Evolutionary conservation across 2,329 filamentous ascomycete genomes (phyloP), one percentile per base, ranked within the genome.

Genomic region (Chaetomium globosum): DNA sequence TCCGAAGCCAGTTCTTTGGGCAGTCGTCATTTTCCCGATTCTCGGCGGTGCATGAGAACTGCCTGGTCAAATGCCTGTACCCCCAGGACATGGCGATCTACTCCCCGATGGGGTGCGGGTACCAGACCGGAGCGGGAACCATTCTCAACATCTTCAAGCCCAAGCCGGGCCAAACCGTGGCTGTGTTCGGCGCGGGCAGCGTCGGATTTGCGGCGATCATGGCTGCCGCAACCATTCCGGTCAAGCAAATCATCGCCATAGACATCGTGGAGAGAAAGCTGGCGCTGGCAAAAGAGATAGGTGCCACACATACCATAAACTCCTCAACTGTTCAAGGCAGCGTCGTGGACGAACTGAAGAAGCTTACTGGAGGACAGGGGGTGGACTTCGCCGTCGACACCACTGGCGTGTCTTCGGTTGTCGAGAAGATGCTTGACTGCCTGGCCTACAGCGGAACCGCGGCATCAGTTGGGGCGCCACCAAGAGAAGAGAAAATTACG

Each of bases 41-140:
- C 26, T 70, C 74, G 2, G 70, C 73, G 13, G 75, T 74, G 0
- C 67, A 66, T 26, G 69, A 62, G 43, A 64, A 58, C 26, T 69
- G 67, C 36, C 70, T 75, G 0, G 68, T 77, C 43, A 72, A 71
- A 49, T 70, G 71, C 46, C 67, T 64, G 1, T 65, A 69, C 23
- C 57, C 66, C 7, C 70, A 71, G 7, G 71, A 75, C 48, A 63
- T 78, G 48, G 69, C 71, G 1, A 65, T 75, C 19, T 75, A 76
- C 43, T 76, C 79, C 7, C 78, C 79, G 2, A 70, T 81, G 23
- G 79, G 79, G 0, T 81, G 80, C 66, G 79, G 78, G 0, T 74
- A 80, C 43, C 76, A 77, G 72, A 80, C 80, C 3, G 80, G 79
- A n/a, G 77, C 76, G 9, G 79, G 78, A 21, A 75, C 79, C 0